Evolutionary conservation across 1,139 yeast species (phyloP), one percentile per base, ranked within the genome.

Genomic region (Suhomyces wounanorum): DNA sequence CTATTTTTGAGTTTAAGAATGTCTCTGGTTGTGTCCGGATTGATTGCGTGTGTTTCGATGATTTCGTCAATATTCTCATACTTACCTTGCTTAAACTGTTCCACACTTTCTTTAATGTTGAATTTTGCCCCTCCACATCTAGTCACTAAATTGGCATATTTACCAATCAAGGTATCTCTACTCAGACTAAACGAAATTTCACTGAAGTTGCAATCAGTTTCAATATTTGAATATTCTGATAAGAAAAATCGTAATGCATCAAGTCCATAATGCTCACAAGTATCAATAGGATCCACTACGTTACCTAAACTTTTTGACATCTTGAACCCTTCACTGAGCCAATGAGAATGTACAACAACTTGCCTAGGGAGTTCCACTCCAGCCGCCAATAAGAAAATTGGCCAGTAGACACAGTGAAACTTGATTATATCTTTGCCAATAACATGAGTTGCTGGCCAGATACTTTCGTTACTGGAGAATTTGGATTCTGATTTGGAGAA

Each of bases 331-430:
- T 85, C 87, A 68, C 89, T 81, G 16, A 92, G 75, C 99, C 99
- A 94, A 66, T 94, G 99, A 3, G 96, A 86, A 69, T 94, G 99
- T 1, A 94, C 96, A 11, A 91, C 78, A 4, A 94, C 81, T 55
- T 85, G 87, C 40, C 77, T 70, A 0, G 98, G 98, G 9, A 86
- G 63, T 3, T 81, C 81, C 0, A 89, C 63, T 0, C 78, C 85
- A 0, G 96, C 95, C 0, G 97, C 98, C 77, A 92, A 72, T 51
- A 94, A 72, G 55, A 94, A 87, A 1, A 92, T 86, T 0, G 99
- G 99, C 99, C 99, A 94, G 64, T 90, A 91, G 16, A 92, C 81
- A 59, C 95, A 85, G 63, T 95, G 99, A 68, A 94, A 94, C 53
- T 85, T 82, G 45, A 84, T 77, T 47, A 94, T 94, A 65, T 94